A percentile compares a stretch with the other conserved stretches of the same genome.
Evolutionary conservation across 176 grass and related monocot species (phyloP).

Genomic region (Phyllostachys edulis): DNA sequence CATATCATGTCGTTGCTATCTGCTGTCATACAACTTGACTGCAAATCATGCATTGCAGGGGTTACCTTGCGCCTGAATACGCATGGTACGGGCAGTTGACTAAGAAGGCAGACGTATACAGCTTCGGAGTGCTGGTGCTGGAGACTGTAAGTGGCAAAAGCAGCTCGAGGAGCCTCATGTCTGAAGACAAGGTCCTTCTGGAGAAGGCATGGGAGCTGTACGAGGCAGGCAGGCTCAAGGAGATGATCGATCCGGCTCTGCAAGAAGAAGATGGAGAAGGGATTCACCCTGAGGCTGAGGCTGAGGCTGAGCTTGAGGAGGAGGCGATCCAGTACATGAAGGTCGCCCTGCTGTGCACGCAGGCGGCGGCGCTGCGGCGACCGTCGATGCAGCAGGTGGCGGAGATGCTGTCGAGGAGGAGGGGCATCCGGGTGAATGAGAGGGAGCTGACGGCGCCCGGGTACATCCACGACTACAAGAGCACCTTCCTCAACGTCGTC

Average conservation of each 20-base stretch:
- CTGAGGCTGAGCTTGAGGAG: not conserved
- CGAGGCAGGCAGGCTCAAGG: conserved; percentile 31
- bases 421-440: conserved; percentile 19
- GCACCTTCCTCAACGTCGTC: too few species aligned
- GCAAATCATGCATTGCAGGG: not conserved
- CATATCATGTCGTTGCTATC: too few species aligned
- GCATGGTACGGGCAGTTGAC: conserved; percentile 15
- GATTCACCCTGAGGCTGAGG: not conserved
- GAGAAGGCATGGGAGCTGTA: conserved; percentile 40
- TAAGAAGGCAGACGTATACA: conserved; percentile 30
- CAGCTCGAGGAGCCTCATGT: conserved; percentile 21
- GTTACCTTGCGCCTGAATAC: conserved; percentile 40
- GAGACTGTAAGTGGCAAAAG: conserved; percentile 13
- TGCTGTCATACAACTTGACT: too few species aligned
- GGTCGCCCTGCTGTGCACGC: conserved; percentile 47
- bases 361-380: conserved; percentile 24
- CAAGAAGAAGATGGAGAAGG: not conserved
- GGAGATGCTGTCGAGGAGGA: conserved; percentile 35
- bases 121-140: conserved; percentile 31
- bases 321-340: conserved; percentile 35
- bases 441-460: conserved; percentile 29
- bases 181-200: not conserved
- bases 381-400: conserved; percentile 43
- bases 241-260: conserved; percentile 40
- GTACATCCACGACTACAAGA: conserved; percentile 7